A percentile compares a stretch with the other conserved stretches of the same genome.
These are phyloP conservation scores for Dentipellis fragilis DNA, from an alignment of 768 basidiomycete species.

Conservation along the genomic window DNA sequence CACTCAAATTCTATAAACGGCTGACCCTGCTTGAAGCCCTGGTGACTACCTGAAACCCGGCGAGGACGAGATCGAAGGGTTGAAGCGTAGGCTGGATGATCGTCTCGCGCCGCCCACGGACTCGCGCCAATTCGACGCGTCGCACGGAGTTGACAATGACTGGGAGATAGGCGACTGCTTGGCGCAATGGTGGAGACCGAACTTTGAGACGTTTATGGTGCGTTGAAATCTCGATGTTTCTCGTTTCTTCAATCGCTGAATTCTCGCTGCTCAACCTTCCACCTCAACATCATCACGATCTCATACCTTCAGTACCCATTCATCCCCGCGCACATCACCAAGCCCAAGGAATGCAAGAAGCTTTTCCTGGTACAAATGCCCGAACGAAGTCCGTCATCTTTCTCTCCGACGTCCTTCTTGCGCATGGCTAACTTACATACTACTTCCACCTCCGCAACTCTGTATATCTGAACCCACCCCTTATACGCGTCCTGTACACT, in stretches of 20 bases:
- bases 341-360: slow-evolving; percentile 98
- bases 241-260: neutral
- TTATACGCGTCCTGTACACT: neutral
- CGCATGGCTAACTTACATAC: neutral
- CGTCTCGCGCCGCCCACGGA: slow-evolving; percentile 75
- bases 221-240: slow-evolving; percentile 21
- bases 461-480: too few relatives aligned
- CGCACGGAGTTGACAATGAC: slow-evolving; percentile 73
- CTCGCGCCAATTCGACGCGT: slow-evolving; percentile 64
- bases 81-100: slow-evolving; percentile 82
- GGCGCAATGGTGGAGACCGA: slow-evolving; percentile 98
- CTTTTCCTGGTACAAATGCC: slow-evolving; percentile 94
- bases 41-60: slow-evolving; percentile 98
- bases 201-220: slow-evolving; percentile 99
- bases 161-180: slow-evolving; percentile 97
- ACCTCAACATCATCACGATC: neutral
- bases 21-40: slow-evolving; percentile 40
- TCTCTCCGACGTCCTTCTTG: neutral
- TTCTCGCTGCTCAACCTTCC: neutral
- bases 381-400: slow-evolving; percentile 61
- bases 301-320: slow-evolving; percentile 68
- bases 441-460: neutral
- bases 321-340: slow-evolving; percentile 90
- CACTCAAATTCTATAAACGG: neutral
- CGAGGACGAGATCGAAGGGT: slow-evolving; percentile 85